Percentiles rank a stretch among this genome's conserved stretches.
These are phyloP conservation scores for Penicillium sp. DNA, from an alignment of 2,329 filamentous ascomycete genomes.

Conservation along the genomic window DNA sequence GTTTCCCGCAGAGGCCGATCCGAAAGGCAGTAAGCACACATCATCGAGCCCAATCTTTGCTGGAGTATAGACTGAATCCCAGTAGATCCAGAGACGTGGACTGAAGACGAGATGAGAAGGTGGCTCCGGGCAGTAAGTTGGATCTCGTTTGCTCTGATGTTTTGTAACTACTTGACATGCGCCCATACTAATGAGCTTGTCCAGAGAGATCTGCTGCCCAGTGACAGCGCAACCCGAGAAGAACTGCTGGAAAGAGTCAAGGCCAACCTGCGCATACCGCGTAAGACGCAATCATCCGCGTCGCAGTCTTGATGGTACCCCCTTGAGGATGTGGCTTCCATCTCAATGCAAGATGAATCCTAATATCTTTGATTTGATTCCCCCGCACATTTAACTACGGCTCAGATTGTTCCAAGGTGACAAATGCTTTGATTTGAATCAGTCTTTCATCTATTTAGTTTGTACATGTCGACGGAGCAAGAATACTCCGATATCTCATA, in stretches of 20 bases:
- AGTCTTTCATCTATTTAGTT: neutral
- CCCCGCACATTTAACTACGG: neutral
- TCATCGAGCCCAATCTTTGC: neutral
- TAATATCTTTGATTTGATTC: neutral
- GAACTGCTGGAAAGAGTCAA: slow-evolving; percentile 69
- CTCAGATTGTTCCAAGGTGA: neutral
- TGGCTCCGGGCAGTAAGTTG: slow-evolving; percentile 77
- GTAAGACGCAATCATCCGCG: slow-evolving; percentile 21
- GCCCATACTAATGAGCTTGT: neutral
- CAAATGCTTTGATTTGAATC: neutral
- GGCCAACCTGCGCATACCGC: slow-evolving; percentile 62
- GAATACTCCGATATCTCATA: neutral
- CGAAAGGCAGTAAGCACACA: slow-evolving; percentile 64
- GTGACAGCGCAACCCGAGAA: slow-evolving; percentile 59
- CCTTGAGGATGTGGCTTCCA: neutral
- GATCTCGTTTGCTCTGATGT: neutral
- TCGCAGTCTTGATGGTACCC: slow-evolving; percentile 9
- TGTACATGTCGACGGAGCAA: neutral
- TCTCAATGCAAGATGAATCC: neutral
- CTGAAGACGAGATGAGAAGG: slow-evolving; percentile 72
- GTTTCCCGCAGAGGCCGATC: slow-evolving; percentile 74
- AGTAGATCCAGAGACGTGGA: slow-evolving; percentile 70
- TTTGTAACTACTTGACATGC: neutral
- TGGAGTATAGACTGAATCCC: slow-evolving; percentile 10
- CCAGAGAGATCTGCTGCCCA: slow-evolving; percentile 66